Evolutionary conservation across 805 yeast species (phyloP).

Genomic region (Starmerella floricola): DNA sequence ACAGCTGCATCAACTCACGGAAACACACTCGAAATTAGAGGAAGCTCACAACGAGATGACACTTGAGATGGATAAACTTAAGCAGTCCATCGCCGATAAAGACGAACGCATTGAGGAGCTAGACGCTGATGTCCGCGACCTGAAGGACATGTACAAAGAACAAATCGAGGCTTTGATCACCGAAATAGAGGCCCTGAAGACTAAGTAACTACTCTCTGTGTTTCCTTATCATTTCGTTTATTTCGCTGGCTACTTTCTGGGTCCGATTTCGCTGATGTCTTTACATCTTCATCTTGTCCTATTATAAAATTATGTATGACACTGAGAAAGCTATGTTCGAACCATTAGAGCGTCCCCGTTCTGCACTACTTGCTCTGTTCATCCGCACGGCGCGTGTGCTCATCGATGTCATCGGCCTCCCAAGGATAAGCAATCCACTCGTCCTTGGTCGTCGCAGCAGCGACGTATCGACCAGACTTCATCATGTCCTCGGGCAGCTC

Average conservation of each 20-base stretch:
- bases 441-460: conserved; percentile 65
- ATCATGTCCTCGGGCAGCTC: conserved; percentile 52
- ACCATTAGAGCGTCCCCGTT: background rate
- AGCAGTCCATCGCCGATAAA: conserved; percentile 74
- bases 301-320: too few species aligned
- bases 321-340: too few species aligned
- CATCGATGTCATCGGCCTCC: conserved; percentile 74
- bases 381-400: conserved; percentile 53
- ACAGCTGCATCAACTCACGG: conserved; percentile 27
- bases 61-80: conserved; percentile 35
- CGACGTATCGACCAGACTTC: conserved; percentile 52
- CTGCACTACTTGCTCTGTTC: conserved; percentile 50
- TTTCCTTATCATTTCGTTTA: too few species aligned
- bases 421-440: conserved; percentile 85
- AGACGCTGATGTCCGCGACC: conserved; percentile 74
- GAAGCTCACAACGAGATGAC: conserved; percentile 36
- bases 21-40: conserved; percentile 34
- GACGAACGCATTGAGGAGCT: conserved; percentile 76
- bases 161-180: conserved; percentile 83
- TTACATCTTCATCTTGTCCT: too few species aligned
- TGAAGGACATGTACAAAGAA: conserved; percentile 67
- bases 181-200: conserved; percentile 18
- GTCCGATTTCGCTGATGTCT: too few species aligned
- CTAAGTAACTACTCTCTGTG: too few species aligned
- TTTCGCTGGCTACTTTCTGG: too few species aligned